These are phyloP conservation scores for Seiridium cupressi DNA, from an alignment of 2,329 filamentous ascomycete genomes.

Conservation along the genomic window DNA sequence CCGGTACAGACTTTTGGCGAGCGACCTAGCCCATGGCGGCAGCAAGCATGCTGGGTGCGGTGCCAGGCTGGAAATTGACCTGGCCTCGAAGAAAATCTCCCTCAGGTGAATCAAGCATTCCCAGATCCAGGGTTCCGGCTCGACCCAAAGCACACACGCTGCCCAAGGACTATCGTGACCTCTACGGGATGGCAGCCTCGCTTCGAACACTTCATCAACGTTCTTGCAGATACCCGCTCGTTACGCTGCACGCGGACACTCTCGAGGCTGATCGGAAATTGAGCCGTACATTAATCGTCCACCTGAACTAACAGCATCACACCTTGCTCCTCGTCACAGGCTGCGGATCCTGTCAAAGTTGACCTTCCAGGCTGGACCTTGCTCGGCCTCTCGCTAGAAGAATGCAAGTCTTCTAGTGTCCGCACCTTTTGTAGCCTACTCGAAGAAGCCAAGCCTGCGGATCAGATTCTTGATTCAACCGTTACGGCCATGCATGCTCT, in stretches of 20 bases:
- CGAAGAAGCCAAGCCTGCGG: background rate
- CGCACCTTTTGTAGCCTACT: background rate
- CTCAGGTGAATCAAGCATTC: conserved; percentile 6
- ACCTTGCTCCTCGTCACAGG: conserved; percentile 2
- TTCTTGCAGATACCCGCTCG: conserved; percentile 1
- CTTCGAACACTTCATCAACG: background rate
- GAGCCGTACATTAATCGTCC: background rate
- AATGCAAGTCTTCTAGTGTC: conserved; percentile 1
- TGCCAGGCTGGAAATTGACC: background rate
- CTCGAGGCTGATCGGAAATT: background rate
- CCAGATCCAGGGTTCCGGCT: background rate
- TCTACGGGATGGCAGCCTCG: background rate
- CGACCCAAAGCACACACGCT: background rate
- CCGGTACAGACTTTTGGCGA: conserved; percentile 3
- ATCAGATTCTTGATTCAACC: background rate
- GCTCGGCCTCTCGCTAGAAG: background rate
- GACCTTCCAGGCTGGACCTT: conserved; percentile 1
- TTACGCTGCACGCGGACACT: background rate
- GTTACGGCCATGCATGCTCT: background rate
- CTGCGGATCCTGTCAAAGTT: conserved; percentile 5
- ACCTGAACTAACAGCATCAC: background rate
- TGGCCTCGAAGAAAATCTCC: conserved; percentile 9
- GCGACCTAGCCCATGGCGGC: background rate
- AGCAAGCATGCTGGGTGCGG: background rate
- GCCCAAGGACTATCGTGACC: background rate